Base-by-base conservation (phyloP, 257 asterid species). In the Verbascum thapsus region DNA sequence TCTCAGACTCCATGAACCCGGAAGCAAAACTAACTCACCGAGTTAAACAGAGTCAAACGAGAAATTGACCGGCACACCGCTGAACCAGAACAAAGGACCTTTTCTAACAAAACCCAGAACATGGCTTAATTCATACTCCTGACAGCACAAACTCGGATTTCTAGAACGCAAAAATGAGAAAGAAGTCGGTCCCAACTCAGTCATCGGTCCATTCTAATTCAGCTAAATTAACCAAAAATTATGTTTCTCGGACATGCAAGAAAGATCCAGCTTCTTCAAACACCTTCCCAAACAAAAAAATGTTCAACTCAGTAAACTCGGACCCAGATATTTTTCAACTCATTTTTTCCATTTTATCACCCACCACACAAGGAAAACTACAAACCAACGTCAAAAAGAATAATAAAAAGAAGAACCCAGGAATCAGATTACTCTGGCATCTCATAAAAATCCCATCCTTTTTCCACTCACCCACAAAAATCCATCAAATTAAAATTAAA, bases 391-490 rank as follows among this genome's bases (percentile, higher is more conserved):
- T 41, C 44, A 47, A 23, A 41, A 5, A 35, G n/a, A n/a, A n/a
- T n/a, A n/a, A n/a, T n/a, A n/a, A 54, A 50, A 65, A 10, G 53
- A 19, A 22, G 49, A 58, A 54, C 67, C 49, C 63, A 55, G 30
- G 66, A 61, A 61, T 35, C 13, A 39, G 34, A 47, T 47, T 58
- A 63, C 49, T n/a, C 13, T 30, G 59, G 16, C 67, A 41, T 69
- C 61, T 73, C 77, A 16, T 12, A 62, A 70, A 78, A 70, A 63
- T 19, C n/a, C 73, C 59, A 63, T 62, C 43, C 41, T 67, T 74
- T 42, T 34, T 17, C 68, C 68, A 5, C 51, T 23, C 78, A 65
- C 52, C 42, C 39, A 47, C 66, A 64, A 65, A 72, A 71, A 23
- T 49, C 73, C 74, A 63, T 59, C 63, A 39, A 64, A 64, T 19